Evolutionary conservation across 2,329 filamentous ascomycete genomes (phyloP).

Genomic region (Stemphylium vesicarium): DNA sequence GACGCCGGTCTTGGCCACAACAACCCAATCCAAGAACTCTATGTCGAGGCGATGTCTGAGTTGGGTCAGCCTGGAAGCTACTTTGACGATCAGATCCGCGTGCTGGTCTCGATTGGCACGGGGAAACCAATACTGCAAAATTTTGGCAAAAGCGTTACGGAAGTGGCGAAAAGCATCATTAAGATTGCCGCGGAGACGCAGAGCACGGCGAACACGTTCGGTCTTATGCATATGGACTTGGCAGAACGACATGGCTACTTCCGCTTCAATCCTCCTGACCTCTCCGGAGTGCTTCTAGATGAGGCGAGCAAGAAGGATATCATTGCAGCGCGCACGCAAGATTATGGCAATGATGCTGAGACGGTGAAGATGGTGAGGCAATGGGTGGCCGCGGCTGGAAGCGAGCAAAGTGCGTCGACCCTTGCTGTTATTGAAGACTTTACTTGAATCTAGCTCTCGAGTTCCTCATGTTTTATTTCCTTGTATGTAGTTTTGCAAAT

Average conservation of each 20-base stretch:
- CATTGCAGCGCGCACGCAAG: constrained; percentile 1
- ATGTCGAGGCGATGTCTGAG: constrained; percentile 36
- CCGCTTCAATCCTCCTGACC: constrained; percentile 9
- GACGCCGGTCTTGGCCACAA: constrained; percentile 51
- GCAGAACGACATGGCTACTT: constrained; percentile 6
- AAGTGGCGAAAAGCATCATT: constrained; percentile 9
- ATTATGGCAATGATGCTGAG: constrained; percentile 3
- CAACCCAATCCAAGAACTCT: constrained; percentile 53
- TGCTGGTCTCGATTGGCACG: constrained; percentile 12
- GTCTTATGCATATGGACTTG: background rate
- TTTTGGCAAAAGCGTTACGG: constrained; percentile 7
- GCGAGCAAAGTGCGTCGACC: constrained; percentile 13
- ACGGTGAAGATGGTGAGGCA: background rate
- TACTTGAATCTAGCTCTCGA: background rate
- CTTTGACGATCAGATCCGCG: constrained; percentile 8
- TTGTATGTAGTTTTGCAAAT: background rate
- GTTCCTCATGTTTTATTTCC: background rate
- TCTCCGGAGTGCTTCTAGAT: constrained; percentile 6
- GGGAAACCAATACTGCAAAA: constrained; percentile 5
- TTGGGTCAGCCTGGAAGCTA: background rate
- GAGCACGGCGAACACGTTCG: constrained; percentile 10
- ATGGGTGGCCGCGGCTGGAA: constrained; percentile 4
- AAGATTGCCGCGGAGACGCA: constrained; percentile 16
- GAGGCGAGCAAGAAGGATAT: constrained; percentile 9
- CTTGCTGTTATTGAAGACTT: constrained; percentile 4